phyloP scores from a whole-genome alignment of 768 basidiomycete species.

The Hemileccinum impolitum region DNA sequence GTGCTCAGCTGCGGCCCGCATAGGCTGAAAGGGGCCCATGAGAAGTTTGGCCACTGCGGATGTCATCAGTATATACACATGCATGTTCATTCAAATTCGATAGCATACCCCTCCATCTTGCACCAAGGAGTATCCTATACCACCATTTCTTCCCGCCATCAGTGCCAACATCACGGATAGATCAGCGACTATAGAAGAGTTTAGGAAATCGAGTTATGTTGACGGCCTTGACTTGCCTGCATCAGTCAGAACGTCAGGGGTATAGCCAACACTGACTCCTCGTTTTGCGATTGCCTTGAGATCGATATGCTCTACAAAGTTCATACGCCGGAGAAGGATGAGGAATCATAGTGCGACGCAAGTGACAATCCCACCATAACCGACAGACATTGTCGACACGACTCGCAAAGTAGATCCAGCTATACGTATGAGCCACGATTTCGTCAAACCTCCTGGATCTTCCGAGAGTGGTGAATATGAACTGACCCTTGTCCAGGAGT shows the following conservation, averaged over 20 bases:
- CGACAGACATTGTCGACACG: constrained; percentile 93
- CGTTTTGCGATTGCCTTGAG: constrained; percentile 55
- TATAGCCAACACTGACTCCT: constrained; percentile 78
- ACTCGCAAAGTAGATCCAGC: constrained; percentile 74
- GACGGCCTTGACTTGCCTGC: constrained; percentile 51
- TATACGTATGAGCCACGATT: constrained; percentile 33
- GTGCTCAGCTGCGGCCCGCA: constrained; percentile 81
- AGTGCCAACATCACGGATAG: constrained; percentile 84
- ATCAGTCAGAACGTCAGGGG: constrained; percentile 90
- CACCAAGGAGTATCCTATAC: constrained; percentile 60
- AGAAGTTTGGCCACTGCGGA: constrained; percentile 70
- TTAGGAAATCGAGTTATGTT: background rate
- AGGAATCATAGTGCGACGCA: background rate
- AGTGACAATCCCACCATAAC: constrained; percentile 57
- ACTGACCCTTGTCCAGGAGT: constrained; percentile 41
- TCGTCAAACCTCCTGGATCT: background rate
- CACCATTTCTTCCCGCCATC: constrained; percentile 87
- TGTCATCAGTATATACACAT: background rate
- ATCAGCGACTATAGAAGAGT: constrained; percentile 74
- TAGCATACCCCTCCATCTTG: constrained; percentile 60
- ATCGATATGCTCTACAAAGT: constrained; percentile 74
- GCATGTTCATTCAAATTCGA: background rate
- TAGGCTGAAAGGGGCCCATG: constrained; percentile 81
- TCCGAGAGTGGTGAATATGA: background rate
- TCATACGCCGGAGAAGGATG: background rate